phyloP scores from a whole-genome alignment of 148 eudicot species.

The Hydrangea macrophylla region DNA sequence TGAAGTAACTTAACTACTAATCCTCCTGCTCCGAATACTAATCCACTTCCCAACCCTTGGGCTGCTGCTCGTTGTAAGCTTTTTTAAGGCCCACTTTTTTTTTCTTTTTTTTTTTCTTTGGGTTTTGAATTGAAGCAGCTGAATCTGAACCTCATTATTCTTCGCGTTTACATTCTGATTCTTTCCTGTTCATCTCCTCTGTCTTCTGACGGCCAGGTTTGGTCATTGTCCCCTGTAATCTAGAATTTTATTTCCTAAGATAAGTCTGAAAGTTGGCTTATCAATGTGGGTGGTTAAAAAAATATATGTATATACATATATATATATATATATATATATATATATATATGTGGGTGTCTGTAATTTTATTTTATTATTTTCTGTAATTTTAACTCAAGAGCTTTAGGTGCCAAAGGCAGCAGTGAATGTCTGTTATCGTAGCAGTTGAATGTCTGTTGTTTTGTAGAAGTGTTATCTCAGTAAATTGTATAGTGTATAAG shows the following conservation, averaged over 20 bases:
- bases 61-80: conserved; percentile 30
- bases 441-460: not conserved
- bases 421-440: not conserved
- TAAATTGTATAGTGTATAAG: not conserved
- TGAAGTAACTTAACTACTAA: conserved; percentile 15
- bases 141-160: not conserved
- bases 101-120: not conserved
- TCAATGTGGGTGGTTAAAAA: not conserved
- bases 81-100: not conserved
- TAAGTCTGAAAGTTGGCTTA: too few relatives aligned
- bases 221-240: not conserved
- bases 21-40: conserved; percentile 44
- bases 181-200: not conserved
- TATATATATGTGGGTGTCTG: too few relatives aligned
- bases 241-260: not conserved
- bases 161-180: not conserved
- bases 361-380: too few relatives aligned
- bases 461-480: not conserved
- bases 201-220: not conserved
- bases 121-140: not conserved
- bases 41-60: conserved; percentile 53
- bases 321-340: too few relatives aligned
- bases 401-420: not conserved
- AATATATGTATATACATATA: too few relatives aligned
- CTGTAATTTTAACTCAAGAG: not conserved